These are phyloP conservation scores for Pseudocercospora pini-densiflorae DNA, from an alignment of 2,329 filamentous ascomycete species.

Conservation along the genomic window DNA sequence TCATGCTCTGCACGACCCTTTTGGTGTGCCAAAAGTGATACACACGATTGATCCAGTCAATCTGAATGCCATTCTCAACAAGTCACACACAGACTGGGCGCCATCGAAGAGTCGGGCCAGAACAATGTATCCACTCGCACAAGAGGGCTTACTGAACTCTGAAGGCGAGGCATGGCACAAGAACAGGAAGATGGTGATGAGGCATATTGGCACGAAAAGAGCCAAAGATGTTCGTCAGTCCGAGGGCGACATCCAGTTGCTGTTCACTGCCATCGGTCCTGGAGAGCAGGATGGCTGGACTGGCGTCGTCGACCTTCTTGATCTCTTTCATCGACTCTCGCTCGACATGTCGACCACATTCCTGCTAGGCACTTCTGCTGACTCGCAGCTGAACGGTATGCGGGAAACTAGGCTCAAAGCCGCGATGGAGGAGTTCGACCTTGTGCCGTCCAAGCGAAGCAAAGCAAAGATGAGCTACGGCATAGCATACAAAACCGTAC, in stretches of 20 bases:
- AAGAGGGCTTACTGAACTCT: slow-evolving; percentile 27
- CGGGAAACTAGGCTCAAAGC: slow-evolving; percentile 18
- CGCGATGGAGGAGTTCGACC: slow-evolving; percentile 31
- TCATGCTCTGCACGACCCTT: slow-evolving; percentile 23
- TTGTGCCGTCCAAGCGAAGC: slow-evolving; percentile 21
- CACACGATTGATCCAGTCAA: slow-evolving; percentile 30
- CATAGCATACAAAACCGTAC: slow-evolving; percentile 30
- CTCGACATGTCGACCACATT: slow-evolving; percentile 45
- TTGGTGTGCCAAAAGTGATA: slow-evolving; percentile 24
- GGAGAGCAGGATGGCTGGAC: slow-evolving; percentile 30
- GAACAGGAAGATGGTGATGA: slow-evolving; percentile 29
- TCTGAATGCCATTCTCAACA: slow-evolving; percentile 26
- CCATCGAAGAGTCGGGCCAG: slow-evolving; percentile 23
- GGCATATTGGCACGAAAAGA: slow-evolving; percentile 26
- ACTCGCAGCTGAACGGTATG: slow-evolving; percentile 32
- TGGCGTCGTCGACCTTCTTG: slow-evolving; percentile 32
- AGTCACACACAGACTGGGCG: slow-evolving; percentile 21
- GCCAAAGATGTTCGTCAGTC: slow-evolving; percentile 24
- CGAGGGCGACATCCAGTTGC: slow-evolving; percentile 25
- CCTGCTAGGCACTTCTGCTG: slow-evolving; percentile 37
- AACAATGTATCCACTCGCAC: slow-evolving; percentile 29
- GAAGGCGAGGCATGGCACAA: slow-evolving; percentile 27
- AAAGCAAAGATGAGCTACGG: slow-evolving; percentile 23
- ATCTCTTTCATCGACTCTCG: slow-evolving; percentile 42
- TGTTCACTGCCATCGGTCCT: slow-evolving; percentile 25